These are phyloP conservation scores for Pistacia atlantica DNA, from an alignment of 345 rosid genomes.

Conservation along the genomic window DNA sequence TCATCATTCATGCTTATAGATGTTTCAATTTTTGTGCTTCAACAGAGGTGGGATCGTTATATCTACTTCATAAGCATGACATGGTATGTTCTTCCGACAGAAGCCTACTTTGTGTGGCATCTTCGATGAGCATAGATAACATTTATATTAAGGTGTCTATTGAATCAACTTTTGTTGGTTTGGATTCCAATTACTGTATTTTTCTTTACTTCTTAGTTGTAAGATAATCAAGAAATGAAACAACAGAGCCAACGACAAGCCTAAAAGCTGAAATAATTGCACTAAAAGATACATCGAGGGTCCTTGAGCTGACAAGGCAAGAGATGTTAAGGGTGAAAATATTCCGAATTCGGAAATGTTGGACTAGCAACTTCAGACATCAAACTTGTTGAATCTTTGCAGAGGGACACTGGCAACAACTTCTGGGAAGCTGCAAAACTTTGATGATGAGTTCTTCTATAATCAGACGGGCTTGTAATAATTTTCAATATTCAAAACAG, in stretches of 20 bases:
- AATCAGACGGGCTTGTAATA: background rate
- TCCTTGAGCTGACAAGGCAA: background rate
- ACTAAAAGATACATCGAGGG: background rate
- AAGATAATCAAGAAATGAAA: background rate
- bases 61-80: no score
- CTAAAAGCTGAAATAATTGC: background rate
- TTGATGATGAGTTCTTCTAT: no score
- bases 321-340: background rate
- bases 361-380: no score
- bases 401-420: no score
- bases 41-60: background rate
- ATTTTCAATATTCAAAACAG: background rate
- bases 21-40: background rate
- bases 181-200: background rate
- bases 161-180: background rate
- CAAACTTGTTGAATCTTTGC: no score
- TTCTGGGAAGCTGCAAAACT: no score
- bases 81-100: background rate
- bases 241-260: background rate
- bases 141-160: background rate
- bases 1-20: no score
- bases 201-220: background rate
- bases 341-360: no score
- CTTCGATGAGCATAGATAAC: background rate
- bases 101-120: background rate